phyloP scores from a whole-genome alignment of 2,329 filamentous ascomycete genomes.

The Fusarium tuaranense region DNA sequence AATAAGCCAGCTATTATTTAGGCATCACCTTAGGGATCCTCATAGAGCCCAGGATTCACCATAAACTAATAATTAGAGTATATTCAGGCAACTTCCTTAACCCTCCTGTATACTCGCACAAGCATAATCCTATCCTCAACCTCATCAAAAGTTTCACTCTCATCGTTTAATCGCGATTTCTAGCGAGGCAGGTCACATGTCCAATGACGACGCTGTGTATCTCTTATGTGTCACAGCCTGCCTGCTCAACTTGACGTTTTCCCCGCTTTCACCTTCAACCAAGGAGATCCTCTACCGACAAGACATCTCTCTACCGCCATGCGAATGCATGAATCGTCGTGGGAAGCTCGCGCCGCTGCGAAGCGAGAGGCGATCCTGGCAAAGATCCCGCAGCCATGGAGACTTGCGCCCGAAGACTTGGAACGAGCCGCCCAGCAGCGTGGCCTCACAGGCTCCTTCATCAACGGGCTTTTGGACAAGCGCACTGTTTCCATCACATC shows the following conservation, averaged over 20 bases:
- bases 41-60: too few relatives aligned
- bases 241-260: background rate
- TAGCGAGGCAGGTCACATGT: background rate
- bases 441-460: constrained; percentile 33
- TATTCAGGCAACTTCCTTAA: too few relatives aligned
- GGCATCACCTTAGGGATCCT: too few relatives aligned
- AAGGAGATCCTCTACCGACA: background rate
- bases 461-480: constrained; percentile 30
- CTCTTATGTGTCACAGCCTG: background rate
- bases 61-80: too few relatives aligned
- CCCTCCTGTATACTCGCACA: too few relatives aligned
- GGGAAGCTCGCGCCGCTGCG: constrained; percentile 31
- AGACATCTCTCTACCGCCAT: background rate
- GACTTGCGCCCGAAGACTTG: constrained; percentile 23
- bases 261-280: background rate
- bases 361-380: constrained; percentile 30
- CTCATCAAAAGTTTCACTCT: too few relatives aligned
- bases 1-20: too few relatives aligned
- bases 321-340: constrained; percentile 6
- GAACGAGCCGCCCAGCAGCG: constrained; percentile 18
- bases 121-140: too few relatives aligned
- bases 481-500: constrained; percentile 13
- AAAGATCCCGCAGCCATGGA: constrained; percentile 38
- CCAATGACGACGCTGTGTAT: background rate
- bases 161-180: too few relatives aligned